phyloP scores from a whole-genome alignment of 2,329 filamentous ascomycete species.

The Mariannaea sp. region DNA sequence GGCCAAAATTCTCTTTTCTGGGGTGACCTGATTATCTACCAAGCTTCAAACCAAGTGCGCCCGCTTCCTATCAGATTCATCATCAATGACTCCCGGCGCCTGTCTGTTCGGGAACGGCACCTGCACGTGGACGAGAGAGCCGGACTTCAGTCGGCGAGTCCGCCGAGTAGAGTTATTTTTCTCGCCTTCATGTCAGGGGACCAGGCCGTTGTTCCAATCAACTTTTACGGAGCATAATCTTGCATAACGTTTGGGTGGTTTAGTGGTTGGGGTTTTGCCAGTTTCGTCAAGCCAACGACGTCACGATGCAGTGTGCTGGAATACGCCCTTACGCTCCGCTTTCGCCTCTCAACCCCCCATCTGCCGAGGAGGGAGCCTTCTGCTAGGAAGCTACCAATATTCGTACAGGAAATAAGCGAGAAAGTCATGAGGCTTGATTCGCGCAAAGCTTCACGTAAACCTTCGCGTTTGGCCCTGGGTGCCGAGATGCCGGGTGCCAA shows the following conservation, averaged over 20 bases:
- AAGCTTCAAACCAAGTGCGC: too few species aligned
- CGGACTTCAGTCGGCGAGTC: conserved; percentile 6
- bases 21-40: too few species aligned
- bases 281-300: conserved; percentile 22
- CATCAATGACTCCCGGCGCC: too few species aligned
- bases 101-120: too few species aligned
- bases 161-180: conserved; percentile 1
- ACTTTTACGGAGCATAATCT: background rate
- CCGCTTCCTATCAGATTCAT: too few species aligned
- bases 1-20: too few species aligned
- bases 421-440: background rate
- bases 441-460: background rate
- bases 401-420: background rate
- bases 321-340: background rate
- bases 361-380: too few species aligned
- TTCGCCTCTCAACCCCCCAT: background rate
- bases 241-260: too few species aligned
- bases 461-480: conserved; percentile 13
- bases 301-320: conserved; percentile 21
- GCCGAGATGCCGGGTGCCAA: conserved; percentile 16
- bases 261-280: too few species aligned
- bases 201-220: background rate
- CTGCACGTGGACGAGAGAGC: conserved; percentile 6
- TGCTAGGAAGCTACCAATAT: background rate
- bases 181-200: too few species aligned